Evolutionary conservation across 495 filamentous ascomycete species (phyloP), one percentile per base, ranked within the genome.

Genomic region (Patellaria atrata): DNA sequence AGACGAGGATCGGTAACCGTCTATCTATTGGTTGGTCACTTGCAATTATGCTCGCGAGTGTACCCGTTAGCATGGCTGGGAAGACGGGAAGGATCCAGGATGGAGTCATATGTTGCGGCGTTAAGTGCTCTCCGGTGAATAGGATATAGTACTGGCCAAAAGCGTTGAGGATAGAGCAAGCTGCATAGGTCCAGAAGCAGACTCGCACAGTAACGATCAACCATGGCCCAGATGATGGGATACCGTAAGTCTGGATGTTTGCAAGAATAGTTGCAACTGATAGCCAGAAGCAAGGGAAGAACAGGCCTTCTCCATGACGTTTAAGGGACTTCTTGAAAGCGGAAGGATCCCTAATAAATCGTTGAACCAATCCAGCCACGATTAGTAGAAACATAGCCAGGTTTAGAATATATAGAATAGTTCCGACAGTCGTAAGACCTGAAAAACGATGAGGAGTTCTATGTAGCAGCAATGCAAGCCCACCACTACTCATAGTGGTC

Each of bases 201-300:
- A 50, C 36, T 3, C 33, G 15, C 22, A 45, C 38, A 21, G 30
- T 37, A 10, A 39, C 40, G 11, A 30, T 9, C 5, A 56, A 68
- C 49, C 63, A 64, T 48, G 50, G 12, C 39, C 59, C 46, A 39
- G 59, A 52, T 40, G 54, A 25, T 40, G 61, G 53, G 25, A 75
- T 54, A 33, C 71, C 73, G 53, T 78, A 80, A 4, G 57, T 55
- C 16, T 68, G 63, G 3, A 73, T 63, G 19, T 71, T 68, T 14
- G 61, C 57, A 24, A 81, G 64, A 38, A 79, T 66, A 14, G 71
- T 72, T 10, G 75, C 70, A 8, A 77, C 34, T 3, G 70, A 71
- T 7, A 82, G 64, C 43, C 68, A 75, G 44, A 79, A 73, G n/a
- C 73, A 73, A 18, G 71, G 64, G 27, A 79, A 63, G 60, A 79